Evolutionary conservation across 495 filamentous ascomycete species (phyloP).

Genomic region (Penicillium tannophilum): DNA sequence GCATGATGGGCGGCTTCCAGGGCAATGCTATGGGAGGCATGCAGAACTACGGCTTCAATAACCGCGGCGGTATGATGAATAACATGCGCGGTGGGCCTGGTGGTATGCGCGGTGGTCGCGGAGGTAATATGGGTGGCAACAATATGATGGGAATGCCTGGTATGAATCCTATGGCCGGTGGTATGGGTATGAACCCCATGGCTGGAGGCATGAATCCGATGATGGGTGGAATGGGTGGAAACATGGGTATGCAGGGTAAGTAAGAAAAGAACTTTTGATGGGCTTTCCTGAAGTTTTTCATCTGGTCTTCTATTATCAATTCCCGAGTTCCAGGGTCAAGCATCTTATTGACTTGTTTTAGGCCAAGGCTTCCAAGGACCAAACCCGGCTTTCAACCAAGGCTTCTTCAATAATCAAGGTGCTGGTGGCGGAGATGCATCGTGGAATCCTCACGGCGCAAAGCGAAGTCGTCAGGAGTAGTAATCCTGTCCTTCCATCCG

Average conservation of each 20-base stretch:
- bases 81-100: constrained; percentile 68
- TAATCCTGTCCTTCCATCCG: background rate
- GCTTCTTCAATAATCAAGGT: constrained; percentile 64
- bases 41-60: constrained; percentile 62
- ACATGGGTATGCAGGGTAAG: constrained; percentile 66
- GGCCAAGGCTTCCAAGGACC: constrained; percentile 64
- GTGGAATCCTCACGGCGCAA: constrained; percentile 85
- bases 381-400: constrained; percentile 75
- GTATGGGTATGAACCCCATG: constrained; percentile 55
- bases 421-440: constrained; percentile 52
- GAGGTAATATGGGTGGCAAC: constrained; percentile 51
- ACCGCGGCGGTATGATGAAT: constrained; percentile 66
- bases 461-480: constrained; percentile 72
- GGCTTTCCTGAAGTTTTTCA: background rate
- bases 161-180: constrained; percentile 61
- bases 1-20: constrained; percentile 66
- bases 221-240: constrained; percentile 44
- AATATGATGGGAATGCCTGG: constrained; percentile 20
- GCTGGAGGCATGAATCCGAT: constrained; percentile 58
- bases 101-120: constrained; percentile 73
- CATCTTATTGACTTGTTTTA: constrained; percentile 13
- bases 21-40: constrained; percentile 56
- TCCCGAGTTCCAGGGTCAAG: too few relatives aligned
- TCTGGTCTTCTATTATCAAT: background rate
- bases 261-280: constrained; percentile 5